Percentiles rank a stretch among this genome's conserved stretches.
phyloP scores from a whole-genome alignment of 1,284 basidiomycete species.

The Ceratobasidium sp. region DNA sequence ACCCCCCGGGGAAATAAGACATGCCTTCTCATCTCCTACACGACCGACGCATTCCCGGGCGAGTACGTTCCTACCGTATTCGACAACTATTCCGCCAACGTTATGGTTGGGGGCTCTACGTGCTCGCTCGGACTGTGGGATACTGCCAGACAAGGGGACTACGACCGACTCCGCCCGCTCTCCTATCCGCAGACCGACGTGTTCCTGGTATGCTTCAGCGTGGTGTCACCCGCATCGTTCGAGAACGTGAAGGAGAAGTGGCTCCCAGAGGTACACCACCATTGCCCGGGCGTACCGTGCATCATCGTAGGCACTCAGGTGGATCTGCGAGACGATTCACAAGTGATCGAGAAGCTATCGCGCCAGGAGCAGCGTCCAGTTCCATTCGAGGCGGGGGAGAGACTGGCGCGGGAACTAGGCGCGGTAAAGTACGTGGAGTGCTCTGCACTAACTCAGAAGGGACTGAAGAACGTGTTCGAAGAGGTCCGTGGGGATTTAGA shows the following conservation, averaged over 20 bases:
- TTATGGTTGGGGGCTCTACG: slow-evolving; percentile 99
- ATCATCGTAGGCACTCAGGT: slow-evolving; percentile 99
- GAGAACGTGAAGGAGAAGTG: slow-evolving; percentile 99
- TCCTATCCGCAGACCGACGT: slow-evolving; percentile 99
- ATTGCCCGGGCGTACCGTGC: slow-evolving; percentile 99
- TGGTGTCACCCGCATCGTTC: slow-evolving; percentile 97
- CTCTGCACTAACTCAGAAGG: slow-evolving; percentile 98
- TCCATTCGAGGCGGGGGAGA: slow-evolving; percentile 87
- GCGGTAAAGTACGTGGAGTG: slow-evolving; percentile 99
- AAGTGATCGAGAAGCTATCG: slow-evolving; percentile 93
- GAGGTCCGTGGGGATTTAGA: slow-evolving; percentile 70
- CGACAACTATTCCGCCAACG: slow-evolving; percentile 98
- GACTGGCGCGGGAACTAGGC: slow-evolving; percentile 93
- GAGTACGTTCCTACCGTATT: slow-evolving; percentile 99
- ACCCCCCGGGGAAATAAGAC: slow-evolving; percentile 66
- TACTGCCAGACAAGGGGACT: slow-evolving; percentile 99
- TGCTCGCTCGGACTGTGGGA: slow-evolving; percentile 99
- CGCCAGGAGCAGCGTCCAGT: slow-evolving; percentile 95
- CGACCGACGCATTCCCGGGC: slow-evolving; percentile 98
- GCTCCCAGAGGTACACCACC: slow-evolving; percentile 99
- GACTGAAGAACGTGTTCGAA: slow-evolving; percentile 99
- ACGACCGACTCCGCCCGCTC: slow-evolving; percentile 97
- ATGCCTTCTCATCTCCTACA: slow-evolving; percentile 99
- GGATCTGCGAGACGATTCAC: slow-evolving; percentile 93
- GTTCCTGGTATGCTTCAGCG: slow-evolving; percentile 99